Evolutionary conservation across 2,329 filamentous ascomycete species (phyloP), one percentile per base, ranked within the genome.

Genomic region (Hawksworthiomyces lignivorus): DNA sequence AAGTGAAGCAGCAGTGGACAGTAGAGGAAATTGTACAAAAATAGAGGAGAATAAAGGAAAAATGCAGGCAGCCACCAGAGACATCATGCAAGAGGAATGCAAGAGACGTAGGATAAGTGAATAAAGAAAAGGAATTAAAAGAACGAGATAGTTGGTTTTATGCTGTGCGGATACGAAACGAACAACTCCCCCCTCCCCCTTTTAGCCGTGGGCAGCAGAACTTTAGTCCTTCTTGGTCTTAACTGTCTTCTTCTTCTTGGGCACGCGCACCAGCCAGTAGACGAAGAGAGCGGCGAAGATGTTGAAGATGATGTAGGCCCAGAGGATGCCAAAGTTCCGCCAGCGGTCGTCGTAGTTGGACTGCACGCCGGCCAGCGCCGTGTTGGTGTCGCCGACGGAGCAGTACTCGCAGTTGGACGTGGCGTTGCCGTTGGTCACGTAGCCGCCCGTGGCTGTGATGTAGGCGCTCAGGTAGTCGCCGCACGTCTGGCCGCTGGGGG

Each of bases 261-360:
- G 52, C 47, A 54, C 48, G 12, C 52, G 52, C 21, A 39, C 44
- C 26, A 52, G 30, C 48, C 49, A 53, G 47, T 56, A 57, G 9
- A 57, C 24, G 15, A 43, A 47, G 7, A 77, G 59, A 0, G 71
- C 71, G 1, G 60, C 69, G 24, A 57, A 50, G 31, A 74, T 56
- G 48, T 77, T 76, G 57, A 77, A 73, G 22, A 63, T 59, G 46
- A 74, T 67, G 44, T 71, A 77, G 0, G 63, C 67, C 60, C 69
- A 76, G 39, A 75, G 60, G 19, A 80, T 63, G 3, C 75, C 82
- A 54, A 81, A 82, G 56, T 87, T 82, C 44, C 80, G 70, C 81
- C 81, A 87, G 20, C 78, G 64, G 21, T 83, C 63, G 21, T 49
- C 56, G 55, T 81, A 85, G 45, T 66, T 55, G 43, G 73, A 69